Evolutionary conservation across 192 early-diverging fungal species (phyloP).

Genomic region (Coemansia sp.): DNA sequence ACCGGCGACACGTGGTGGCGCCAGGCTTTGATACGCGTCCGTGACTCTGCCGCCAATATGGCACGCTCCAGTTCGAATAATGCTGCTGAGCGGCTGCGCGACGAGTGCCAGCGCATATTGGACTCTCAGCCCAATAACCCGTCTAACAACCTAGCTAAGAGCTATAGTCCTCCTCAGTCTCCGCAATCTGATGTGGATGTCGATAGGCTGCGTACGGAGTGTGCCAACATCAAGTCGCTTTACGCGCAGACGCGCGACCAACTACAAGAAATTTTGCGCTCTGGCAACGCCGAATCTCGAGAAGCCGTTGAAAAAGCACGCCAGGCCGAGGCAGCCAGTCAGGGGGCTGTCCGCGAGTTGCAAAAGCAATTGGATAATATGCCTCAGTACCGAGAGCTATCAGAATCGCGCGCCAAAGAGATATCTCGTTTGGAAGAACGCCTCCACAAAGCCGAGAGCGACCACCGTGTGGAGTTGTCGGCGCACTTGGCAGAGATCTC

Average conservation of each 20-base stretch:
- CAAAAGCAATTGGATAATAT: constrained; percentile 6
- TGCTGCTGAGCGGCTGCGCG: background rate
- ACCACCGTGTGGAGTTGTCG: background rate
- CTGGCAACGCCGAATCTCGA: constrained; percentile 24
- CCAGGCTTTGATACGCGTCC: background rate
- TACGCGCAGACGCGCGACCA: constrained; percentile 56
- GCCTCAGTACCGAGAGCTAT: constrained; percentile 10
- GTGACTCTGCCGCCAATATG: background rate
- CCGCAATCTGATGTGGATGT: background rate
- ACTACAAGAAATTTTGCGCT: constrained; percentile 41
- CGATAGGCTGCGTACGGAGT: constrained; percentile 38
- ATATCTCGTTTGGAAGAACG: constrained; percentile 10
- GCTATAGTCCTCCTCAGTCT: background rate
- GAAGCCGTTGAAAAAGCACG: constrained; percentile 16
- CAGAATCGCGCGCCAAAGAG: constrained; percentile 14
- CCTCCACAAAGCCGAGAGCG: background rate
- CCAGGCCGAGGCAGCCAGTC: constrained; percentile 11
- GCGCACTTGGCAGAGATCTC: background rate
- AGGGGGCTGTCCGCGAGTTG: constrained; percentile 5
- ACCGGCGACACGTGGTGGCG: background rate
- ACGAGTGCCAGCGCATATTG: background rate
- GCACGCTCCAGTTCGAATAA: background rate
- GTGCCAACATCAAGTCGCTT: constrained; percentile 48
- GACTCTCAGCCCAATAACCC: background rate
- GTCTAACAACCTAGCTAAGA: no score